Conservation (phyloP, 2,329 filamentous ascomycete species). For the Colletotrichum sp. region DNA sequence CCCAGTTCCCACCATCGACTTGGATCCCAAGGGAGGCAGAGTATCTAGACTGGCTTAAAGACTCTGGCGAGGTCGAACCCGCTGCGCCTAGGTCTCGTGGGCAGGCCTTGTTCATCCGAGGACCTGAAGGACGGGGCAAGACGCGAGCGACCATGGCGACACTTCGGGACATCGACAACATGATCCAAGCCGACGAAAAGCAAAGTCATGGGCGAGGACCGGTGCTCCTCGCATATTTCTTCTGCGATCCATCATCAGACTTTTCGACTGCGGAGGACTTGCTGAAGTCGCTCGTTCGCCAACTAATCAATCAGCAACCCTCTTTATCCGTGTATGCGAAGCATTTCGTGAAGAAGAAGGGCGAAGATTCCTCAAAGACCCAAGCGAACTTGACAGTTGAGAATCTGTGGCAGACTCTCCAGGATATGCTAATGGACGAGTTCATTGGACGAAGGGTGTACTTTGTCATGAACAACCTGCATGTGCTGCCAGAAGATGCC, state of each 20-base stretch:
- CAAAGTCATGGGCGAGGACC: slow-evolving; percentile 27
- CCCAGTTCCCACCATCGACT: slow-evolving; percentile 36
- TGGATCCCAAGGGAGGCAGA: slow-evolving; percentile 42
- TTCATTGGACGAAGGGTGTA: slow-evolving; percentile 40
- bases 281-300: slow-evolving; percentile 43
- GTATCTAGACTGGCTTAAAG: slow-evolving; percentile 38
- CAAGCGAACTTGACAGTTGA: slow-evolving; percentile 37
- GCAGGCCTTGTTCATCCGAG: slow-evolving; percentile 44
- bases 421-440: slow-evolving; percentile 45
- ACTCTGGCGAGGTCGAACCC: slow-evolving; percentile 6
- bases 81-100: slow-evolving; percentile 11
- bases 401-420: slow-evolving; percentile 44
- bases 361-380: slow-evolving; percentile 29
- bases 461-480: slow-evolving; percentile 46
- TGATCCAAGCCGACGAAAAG: slow-evolving; percentile 23
- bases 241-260: slow-evolving; percentile 42
- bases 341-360: slow-evolving; percentile 35
- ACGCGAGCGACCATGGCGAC: slow-evolving; percentile 44
- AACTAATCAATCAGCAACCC: slow-evolving; percentile 39
- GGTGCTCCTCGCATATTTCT: slow-evolving; percentile 43
- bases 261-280: slow-evolving; percentile 44
- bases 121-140: slow-evolving; percentile 46
- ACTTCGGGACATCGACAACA: slow-evolving; percentile 37
- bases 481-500: slow-evolving; percentile 37
- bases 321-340: slow-evolving; percentile 40